Percentiles rank a stretch among this genome's conserved stretches.
phyloP scores from a whole-genome alignment of 2,329 filamentous ascomycete species.

The Ophiostoma perfectum region DNA sequence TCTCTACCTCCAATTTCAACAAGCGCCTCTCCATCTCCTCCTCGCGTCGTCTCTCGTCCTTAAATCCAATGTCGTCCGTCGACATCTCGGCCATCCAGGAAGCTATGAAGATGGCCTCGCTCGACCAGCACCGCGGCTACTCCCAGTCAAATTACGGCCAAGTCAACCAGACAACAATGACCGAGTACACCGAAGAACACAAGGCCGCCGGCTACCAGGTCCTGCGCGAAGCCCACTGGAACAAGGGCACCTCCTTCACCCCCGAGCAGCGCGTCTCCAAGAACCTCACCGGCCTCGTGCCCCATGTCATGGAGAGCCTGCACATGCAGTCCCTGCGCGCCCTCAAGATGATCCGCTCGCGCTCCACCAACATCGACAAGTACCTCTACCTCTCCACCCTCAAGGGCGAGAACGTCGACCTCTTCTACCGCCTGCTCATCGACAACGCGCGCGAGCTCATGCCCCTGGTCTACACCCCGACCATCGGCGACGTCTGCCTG shows the following conservation, averaged over 20 bases:
- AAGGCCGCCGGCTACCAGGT: slow-evolving; percentile 57
- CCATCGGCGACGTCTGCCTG: slow-evolving; percentile 92
- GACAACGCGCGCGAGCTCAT: slow-evolving; percentile 71
- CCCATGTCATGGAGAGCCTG: slow-evolving; percentile 57
- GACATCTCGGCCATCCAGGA: slow-evolving; percentile 54
- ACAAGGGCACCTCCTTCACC: slow-evolving; percentile 61
- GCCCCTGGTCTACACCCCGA: slow-evolving; percentile 80
- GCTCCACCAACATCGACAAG: slow-evolving; percentile 69
- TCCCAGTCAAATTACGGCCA: slow-evolving; percentile 51
- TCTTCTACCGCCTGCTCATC: slow-evolving; percentile 78
- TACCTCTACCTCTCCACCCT: slow-evolving; percentile 75
- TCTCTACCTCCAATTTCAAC: neutral
- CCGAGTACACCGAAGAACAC: slow-evolving; percentile 49
- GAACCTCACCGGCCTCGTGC: slow-evolving; percentile 61
- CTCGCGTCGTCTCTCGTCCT: slow-evolving; percentile 46
- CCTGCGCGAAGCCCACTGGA: slow-evolving; percentile 57
- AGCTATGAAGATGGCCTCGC: slow-evolving; percentile 54
- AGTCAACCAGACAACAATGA: slow-evolving; percentile 49
- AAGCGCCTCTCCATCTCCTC: slow-evolving; percentile 45
- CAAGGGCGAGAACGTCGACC: slow-evolving; percentile 69
- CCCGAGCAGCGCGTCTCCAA: slow-evolving; percentile 58
- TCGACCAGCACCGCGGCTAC: slow-evolving; percentile 58
- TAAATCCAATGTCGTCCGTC: slow-evolving; percentile 53
- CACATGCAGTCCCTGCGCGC: slow-evolving; percentile 59
- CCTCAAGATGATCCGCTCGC: slow-evolving; percentile 67